Percentiles rank a stretch among this genome's conserved stretches.
These are phyloP conservation scores for Eurotiales sp. DNA, from an alignment of 2,329 filamentous ascomycete genomes.

Conservation along the genomic window DNA sequence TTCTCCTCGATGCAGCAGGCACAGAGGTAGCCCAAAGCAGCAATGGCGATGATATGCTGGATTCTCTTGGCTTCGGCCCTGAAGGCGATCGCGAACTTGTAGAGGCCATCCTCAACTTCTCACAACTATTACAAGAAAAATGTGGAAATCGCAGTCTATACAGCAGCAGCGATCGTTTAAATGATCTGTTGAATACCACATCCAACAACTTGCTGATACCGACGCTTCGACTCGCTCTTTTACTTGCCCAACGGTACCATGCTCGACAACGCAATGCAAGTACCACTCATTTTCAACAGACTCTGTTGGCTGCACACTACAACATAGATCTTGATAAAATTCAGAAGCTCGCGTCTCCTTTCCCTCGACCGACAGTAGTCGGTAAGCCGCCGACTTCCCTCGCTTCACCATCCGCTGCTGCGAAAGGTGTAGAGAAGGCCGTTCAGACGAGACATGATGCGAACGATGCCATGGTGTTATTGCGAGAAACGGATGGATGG, in stretches of 20 bases:
- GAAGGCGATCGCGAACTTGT: conserved; percentile 80
- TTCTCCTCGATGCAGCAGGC: conserved; percentile 45
- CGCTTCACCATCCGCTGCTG: conserved; percentile 50
- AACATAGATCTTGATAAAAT: conserved; percentile 71
- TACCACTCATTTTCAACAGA: conserved; percentile 64
- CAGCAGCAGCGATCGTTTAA: conserved; percentile 84
- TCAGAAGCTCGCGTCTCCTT: conserved; percentile 76
- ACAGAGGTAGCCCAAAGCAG: conserved; percentile 56
- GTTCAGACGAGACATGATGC: conserved; percentile 59
- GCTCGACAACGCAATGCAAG: conserved; percentile 71
- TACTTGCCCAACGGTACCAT: conserved; percentile 88
- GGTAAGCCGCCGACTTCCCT: conserved; percentile 49
- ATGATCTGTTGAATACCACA: conserved; percentile 83
- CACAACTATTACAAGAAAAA: conserved; percentile 81
- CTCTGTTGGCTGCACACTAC: conserved; percentile 79
- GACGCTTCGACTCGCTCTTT: conserved; percentile 75
- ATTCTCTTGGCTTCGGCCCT: conserved; percentile 59
- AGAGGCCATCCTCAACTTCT: conserved; percentile 78
- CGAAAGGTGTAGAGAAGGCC: conserved; percentile 74
- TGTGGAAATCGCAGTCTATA: conserved; percentile 97
- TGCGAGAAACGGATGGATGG: conserved; percentile 59
- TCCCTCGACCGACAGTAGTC: conserved; percentile 64
- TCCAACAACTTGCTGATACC: conserved; percentile 73
- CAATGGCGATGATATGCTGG: conserved; percentile 33
- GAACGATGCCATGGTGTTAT: conserved; percentile 78